Base-by-base conservation (phyloP, 345 rosid genomes). In the Eucalyptus regnans region DNA sequence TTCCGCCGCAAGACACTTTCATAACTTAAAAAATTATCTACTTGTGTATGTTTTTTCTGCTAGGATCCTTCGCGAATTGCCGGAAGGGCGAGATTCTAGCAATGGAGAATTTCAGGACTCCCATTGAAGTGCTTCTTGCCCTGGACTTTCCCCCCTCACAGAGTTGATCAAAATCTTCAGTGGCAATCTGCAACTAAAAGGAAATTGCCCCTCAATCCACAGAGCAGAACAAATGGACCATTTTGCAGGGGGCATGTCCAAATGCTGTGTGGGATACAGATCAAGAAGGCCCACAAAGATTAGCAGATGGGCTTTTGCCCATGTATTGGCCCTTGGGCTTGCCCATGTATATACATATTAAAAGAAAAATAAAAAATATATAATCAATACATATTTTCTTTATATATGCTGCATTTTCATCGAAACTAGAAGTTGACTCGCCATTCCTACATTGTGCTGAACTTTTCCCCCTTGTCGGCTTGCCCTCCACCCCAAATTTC, bases 51-150 rank as follows among this genome's bases (percentile, higher is more conserved):
- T 15, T 31, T 66, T n/a, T 66, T 7, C 9, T n/a, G 76, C 76
- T n/a, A n/a, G 20, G 41, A n/a, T 66, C 6, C 0, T 66, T 66
- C 2, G 2, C 23, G 7, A 68, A 16, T 68, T 31, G 12, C 79
- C 1, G 0, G 43, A 68, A 68, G 3, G 79, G 43, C 3, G 23
- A 68, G 79, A 68, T 1, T 4, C 43, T 17, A 31, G 2, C 1
- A 29, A 68, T 68, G 18, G 76, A 64, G 76, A 64, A 64, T 13
- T 7, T 68, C 79, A 68, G 79, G 79, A 33, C 22, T 31, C 79
- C 79, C 43, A 68, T 8, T 68, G 43, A 31, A 31, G 79, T 68
- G 37, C 41, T 68, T 68, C 3, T 3, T 18, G 14, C 81, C 46
- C 81, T 71, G 81, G 41, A 37, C 81, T 9, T 18, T 71, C 9